These are phyloP conservation scores for Tolypocladium endophyticum DNA, from an alignment of 2,329 filamentous ascomycete genomes.

Conservation along the genomic window DNA sequence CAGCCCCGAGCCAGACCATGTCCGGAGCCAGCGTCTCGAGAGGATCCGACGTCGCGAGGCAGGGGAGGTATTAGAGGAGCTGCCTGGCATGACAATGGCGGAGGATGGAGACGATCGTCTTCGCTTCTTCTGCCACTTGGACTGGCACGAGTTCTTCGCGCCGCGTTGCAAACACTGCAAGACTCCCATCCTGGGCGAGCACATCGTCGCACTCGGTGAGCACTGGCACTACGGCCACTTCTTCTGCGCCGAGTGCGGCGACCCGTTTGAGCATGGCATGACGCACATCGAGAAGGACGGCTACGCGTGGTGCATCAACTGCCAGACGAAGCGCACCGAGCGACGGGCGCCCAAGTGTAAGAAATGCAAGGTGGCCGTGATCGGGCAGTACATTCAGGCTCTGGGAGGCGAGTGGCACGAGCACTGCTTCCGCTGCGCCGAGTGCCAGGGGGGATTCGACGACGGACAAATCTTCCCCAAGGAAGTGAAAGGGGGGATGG, in stretches of 20 bases:
- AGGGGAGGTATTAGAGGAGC: slow-evolving; percentile 50
- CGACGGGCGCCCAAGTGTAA: slow-evolving; percentile 79
- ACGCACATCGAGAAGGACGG: slow-evolving; percentile 88
- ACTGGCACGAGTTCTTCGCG: slow-evolving; percentile 91
- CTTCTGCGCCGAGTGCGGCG: slow-evolving; percentile 97
- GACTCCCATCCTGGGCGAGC: slow-evolving; percentile 91
- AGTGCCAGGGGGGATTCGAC: slow-evolving; percentile 48
- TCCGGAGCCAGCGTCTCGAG: slow-evolving; percentile 60
- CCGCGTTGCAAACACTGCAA: slow-evolving; percentile 93
- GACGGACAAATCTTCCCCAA: slow-evolving; percentile 57
- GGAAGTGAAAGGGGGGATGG: slow-evolving; percentile 34
- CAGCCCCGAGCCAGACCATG: slow-evolving; percentile 74
- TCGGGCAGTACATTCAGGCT: slow-evolving; percentile 82
- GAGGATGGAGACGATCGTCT: slow-evolving; percentile 65
- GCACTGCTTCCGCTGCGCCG: slow-evolving; percentile 74
- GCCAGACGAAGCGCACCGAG: slow-evolving; percentile 86
- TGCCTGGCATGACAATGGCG: slow-evolving; percentile 50
- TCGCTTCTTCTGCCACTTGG: slow-evolving; percentile 95
- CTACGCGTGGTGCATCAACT: slow-evolving; percentile 91
- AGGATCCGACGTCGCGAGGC: slow-evolving; percentile 54
- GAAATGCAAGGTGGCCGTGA: slow-evolving; percentile 73
- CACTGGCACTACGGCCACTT: slow-evolving; percentile 98
- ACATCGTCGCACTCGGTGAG: slow-evolving; percentile 84
- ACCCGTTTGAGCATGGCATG: slow-evolving; percentile 70
- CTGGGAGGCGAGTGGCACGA: slow-evolving; percentile 91